Conservation (phyloP, 345 rosid species). For the Triadica sebifera region DNA sequence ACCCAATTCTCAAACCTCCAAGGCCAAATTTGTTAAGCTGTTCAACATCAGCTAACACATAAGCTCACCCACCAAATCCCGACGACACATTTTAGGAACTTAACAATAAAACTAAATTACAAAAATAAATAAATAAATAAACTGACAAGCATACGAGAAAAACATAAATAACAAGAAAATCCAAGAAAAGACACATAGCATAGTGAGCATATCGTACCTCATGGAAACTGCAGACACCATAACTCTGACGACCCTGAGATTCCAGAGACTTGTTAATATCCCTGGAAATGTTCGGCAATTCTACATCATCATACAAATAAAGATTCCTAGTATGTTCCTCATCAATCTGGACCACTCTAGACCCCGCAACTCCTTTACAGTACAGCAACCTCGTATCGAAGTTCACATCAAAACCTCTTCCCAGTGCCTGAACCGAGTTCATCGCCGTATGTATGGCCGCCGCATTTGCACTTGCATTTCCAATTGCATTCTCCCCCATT, state of each 20-base stretch:
- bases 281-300: conserved; percentile 50
- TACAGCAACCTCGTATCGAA: conserved; percentile 68
- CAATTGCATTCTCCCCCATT: conserved; percentile 24
- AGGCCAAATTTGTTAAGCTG: background rate
- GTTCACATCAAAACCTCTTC: conserved; percentile 73
- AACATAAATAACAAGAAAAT: background rate
- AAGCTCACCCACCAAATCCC: background rate
- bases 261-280: conserved; percentile 43
- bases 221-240: conserved; percentile 45
- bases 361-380: conserved; percentile 61
- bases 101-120: background rate
- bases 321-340: conserved; percentile 50
- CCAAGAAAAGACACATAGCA: background rate
- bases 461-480: conserved; percentile 21
- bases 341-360: conserved; percentile 56
- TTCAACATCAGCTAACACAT: background rate
- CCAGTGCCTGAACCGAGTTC: conserved; percentile 62
- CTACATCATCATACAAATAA: conserved; percentile 36
- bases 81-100: background rate
- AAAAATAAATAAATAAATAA: too few relatives aligned
- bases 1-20: background rate
- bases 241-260: conserved; percentile 43
- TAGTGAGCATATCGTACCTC: conserved; percentile 36
- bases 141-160: background rate
- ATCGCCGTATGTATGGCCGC: conserved; percentile 55